A percentile compares a stretch with the other conserved stretches of the same genome.
phyloP scores from a whole-genome alignment of 179 eudicot species.

The Beta macrorhiza region DNA sequence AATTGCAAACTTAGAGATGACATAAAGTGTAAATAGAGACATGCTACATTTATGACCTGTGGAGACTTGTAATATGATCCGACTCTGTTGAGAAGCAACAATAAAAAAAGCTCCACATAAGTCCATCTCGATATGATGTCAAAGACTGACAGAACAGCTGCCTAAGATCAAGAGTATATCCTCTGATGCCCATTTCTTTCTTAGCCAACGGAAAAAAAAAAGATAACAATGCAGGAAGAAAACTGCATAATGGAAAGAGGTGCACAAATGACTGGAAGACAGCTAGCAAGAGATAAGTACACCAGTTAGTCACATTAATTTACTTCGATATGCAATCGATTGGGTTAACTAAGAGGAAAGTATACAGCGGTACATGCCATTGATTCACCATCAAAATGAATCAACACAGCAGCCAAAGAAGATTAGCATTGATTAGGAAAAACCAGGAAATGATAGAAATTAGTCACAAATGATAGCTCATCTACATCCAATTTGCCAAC shows the following conservation, averaged over 20 bases:
- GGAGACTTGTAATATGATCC: neutral
- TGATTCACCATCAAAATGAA: neutral
- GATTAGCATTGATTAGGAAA: neutral
- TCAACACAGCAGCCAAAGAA: neutral
- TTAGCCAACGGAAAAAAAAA: neutral
- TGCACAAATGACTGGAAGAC: neutral
- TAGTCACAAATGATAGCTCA: constrained; percentile 1
- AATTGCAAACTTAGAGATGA: neutral
- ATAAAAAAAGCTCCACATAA: neutral
- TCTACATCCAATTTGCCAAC: neutral
- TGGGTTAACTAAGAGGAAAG: neutral
- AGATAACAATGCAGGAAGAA: too few relatives aligned
- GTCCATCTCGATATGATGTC: neutral
- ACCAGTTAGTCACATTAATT: neutral
- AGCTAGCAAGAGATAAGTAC: neutral
- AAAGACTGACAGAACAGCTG: neutral
- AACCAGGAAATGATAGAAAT: neutral
- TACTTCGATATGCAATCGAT: neutral
- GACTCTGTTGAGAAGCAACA: neutral
- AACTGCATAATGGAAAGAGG: neutral
- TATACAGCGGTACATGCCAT: neutral
- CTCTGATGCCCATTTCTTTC: neutral
- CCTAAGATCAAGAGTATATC: neutral
- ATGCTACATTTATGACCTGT: neutral
- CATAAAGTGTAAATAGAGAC: neutral